Evolutionary conservation across 78 protist species (phyloP).

Genomic region (Dictyostelium citrinum): DNA sequence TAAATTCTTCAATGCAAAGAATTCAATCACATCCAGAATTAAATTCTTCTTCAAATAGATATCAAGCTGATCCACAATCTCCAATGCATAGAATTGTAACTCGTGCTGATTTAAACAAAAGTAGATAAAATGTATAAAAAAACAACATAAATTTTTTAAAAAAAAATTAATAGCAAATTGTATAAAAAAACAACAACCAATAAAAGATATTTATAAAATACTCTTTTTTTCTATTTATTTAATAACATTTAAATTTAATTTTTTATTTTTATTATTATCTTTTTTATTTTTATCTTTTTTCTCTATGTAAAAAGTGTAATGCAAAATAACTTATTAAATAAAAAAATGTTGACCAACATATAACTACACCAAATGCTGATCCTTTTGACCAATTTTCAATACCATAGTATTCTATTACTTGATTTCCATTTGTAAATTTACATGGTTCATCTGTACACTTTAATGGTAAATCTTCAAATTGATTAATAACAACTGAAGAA

Average conservation of each 20-base stretch:
- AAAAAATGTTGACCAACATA: conserved; percentile 22
- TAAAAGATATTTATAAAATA: not conserved
- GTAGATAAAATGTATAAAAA: not conserved
- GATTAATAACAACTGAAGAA: not conserved
- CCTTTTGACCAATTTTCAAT: conserved; percentile 28
- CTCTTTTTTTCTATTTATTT: not conserved
- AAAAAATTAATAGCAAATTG: not conserved
- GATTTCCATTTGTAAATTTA: conserved; percentile 48
- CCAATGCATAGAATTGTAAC: not conserved
- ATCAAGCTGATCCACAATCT: not conserved
- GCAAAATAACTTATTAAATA: not conserved
- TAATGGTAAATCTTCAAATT: conserved; percentile 15
- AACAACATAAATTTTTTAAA: not conserved
- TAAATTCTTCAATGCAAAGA: conserved; percentile 1
- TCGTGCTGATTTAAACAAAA: not conserved
- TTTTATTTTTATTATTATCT: not conserved
- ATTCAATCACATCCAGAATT: not conserved
- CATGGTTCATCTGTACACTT: conserved; percentile 31
- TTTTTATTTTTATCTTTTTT: conserved; percentile 31
- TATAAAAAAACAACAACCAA: not conserved
- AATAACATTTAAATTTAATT: no score
- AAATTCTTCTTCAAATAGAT: not conserved
- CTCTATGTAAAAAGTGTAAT: conserved; percentile 14
- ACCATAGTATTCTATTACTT: conserved; percentile 17
- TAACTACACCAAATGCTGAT: not conserved